Evolutionary conservation across 2,329 filamentous ascomycete species (phyloP).

Genomic region (Aspergillus transmontanensis): DNA sequence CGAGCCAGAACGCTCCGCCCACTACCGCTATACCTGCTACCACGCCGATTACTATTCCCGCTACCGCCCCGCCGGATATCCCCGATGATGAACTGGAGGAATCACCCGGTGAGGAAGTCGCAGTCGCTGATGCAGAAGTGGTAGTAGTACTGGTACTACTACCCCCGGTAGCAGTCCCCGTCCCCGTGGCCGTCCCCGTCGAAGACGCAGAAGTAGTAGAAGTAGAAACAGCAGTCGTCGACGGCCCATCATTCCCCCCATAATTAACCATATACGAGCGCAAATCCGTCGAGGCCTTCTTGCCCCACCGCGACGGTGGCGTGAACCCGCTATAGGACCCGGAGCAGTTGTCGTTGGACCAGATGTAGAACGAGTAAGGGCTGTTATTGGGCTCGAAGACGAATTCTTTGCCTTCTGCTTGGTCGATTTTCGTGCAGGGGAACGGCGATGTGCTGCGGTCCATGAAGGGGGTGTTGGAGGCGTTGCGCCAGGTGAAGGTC

Average conservation of each 20-base stretch:
- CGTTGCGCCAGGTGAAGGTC: slow-evolving; percentile 17
- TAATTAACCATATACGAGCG: slow-evolving; percentile 13
- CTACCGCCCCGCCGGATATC: slow-evolving; percentile 10
- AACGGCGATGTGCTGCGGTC: background rate
- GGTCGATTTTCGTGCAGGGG: slow-evolving; percentile 12
- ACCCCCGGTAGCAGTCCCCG: background rate
- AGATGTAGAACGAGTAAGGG: slow-evolving; percentile 12
- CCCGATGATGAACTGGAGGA: background rate
- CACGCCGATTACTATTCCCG: slow-evolving; percentile 13
- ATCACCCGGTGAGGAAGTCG: background rate
- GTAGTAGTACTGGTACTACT: background rate
- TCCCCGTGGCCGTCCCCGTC: background rate
- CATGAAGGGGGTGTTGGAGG: background rate
- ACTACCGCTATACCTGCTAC: slow-evolving; percentile 8
- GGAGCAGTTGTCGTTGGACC: slow-evolving; percentile 9
- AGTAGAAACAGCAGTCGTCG: background rate
- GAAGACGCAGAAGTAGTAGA: background rate
- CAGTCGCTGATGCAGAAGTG: background rate
- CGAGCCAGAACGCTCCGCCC: slow-evolving; percentile 13
- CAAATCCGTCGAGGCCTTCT: slow-evolving; percentile 7
- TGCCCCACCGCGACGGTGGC: slow-evolving; percentile 8
- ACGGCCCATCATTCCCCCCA: slow-evolving; percentile 4
- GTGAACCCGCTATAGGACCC: slow-evolving; percentile 12
- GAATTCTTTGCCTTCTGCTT: slow-evolving; percentile 12
- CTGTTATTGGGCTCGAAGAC: slow-evolving; percentile 9